Base-by-base conservation (phyloP, 1,139 yeast species). In the Zygoascus sp. region DNA sequence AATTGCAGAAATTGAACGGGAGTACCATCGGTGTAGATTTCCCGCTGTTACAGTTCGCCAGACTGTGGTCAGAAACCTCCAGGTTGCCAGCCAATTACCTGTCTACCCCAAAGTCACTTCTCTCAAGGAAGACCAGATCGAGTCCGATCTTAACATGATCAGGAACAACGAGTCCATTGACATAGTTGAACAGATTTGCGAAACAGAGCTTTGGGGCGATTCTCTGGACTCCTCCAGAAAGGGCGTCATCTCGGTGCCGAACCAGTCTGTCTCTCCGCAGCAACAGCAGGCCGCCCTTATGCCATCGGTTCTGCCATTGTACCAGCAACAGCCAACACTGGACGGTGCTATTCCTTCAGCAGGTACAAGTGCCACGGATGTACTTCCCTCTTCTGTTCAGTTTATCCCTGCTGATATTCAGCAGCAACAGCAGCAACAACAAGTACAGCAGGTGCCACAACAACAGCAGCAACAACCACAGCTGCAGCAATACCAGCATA, bases 1-100 rank as follows among this genome's bases (percentile, higher is more conserved):
- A 42, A 50, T 63, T 34, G 44, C 55, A 13, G 41, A 50, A 15
- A 47, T 63, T 37, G 59, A 54, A 45, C 51, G 49, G 22, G 66
- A 61, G 43, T 55, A 53, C 43, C 52, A 51, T 15, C 44, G 52
- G 2, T 35, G 44, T 40, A 50, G 30, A 37, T 36, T 34, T 46
- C 45, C 45, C 11, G 45, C 45, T 13, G 38, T 25, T 34, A 42
- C 45, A 10, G 40, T 42, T 9, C 39, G 45, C 5, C 45, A 42
- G 34, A 42, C 45, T 3, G 52, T 50, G 9, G 48, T 46, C 5
- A 44, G 46, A 6, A 53, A 53, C 37, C 42, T 53, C 37, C 44
- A 47, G 7, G 46, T 52, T 19, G 53, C 53, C 10, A 36, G 49
- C 13, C 32, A 44, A 10, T 35, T 50, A 17, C 41, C 50, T 3